Evolutionary conservation across 1,284 basidiomycete species (phyloP), one percentile per base, ranked within the genome.

Genomic region (Cryptococcus depauperatus): DNA sequence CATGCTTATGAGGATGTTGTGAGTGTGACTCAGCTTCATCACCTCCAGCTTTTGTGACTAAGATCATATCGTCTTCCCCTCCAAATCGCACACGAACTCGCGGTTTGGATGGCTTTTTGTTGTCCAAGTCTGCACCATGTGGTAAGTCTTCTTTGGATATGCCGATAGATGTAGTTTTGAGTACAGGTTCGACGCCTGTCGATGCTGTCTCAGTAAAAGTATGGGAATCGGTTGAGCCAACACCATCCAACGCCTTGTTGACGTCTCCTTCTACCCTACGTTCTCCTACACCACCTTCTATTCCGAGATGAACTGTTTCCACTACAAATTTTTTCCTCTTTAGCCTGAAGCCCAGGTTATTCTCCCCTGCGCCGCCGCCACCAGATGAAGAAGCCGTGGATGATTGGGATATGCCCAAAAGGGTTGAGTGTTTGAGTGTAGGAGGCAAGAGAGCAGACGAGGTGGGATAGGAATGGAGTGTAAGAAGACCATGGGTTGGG

Each of bases 261-360:
- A 27, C 33, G 13, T 35, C 35, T 6, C 22, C 29, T 37, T 35
- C 44, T 6, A 86, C 91, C 50, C 85, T 75, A 49, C 91, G 75
- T 68, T 95, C 92, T 11, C 82, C 78, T 5, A 89, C 82, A 5
- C 91, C 91, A 9, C 91, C 92, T 64, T 95, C 91, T 4, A 90
- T 77, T 61, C 92, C 93, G 10, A 96, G 75, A 72, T 95, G 89
- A 47, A 96, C 73, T 19, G 90, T 96, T 72, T 97, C 92, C 54
- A 97, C 80, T 19, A 93, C 75, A 40, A 96, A 75, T 30, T 86
- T 73, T 64, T 87, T 90, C 51, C 92, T 76, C 60, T 84, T 92
- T 58, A 90, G 85, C 66, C 84, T 87, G 77, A 97, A 98, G 5
- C 86, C 90, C 14, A 98, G 76, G 59, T 97, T 96, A 69, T 97